phyloP scores from a whole-genome alignment of 352 stramenopile genomes.

The Thalassiosira livingstoniorum region DNA sequence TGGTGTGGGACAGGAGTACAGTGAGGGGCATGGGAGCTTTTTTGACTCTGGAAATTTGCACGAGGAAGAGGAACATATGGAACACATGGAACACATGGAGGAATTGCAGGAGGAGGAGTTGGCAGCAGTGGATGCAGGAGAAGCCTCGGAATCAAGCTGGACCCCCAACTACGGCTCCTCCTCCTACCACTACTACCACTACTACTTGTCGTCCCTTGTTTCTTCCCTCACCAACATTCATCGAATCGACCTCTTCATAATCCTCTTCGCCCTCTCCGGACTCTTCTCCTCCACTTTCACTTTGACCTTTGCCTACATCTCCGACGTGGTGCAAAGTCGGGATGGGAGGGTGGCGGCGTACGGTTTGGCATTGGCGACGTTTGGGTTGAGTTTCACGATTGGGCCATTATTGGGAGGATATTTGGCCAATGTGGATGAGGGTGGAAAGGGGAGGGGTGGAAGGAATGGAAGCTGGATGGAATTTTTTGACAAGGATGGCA shows the following conservation, averaged over 20 bases:
- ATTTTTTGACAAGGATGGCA: conserved; percentile 20
- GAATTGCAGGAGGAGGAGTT: conserved; percentile 18
- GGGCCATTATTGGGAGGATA: conserved; percentile 87
- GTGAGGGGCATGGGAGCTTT: conserved; percentile 14
- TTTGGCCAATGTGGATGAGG: conserved; percentile 69
- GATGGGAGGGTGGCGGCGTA: conserved; percentile 86
- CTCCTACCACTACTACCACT: neutral
- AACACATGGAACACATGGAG: too few species aligned
- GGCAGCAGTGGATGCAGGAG: conserved; percentile 41
- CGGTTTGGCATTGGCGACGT: conserved; percentile 87
- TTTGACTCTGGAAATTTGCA: too few species aligned
- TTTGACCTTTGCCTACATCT: conserved; percentile 90
- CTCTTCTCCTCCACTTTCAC: conserved; percentile 89
- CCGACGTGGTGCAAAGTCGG: conserved; percentile 82
- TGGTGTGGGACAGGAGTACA: neutral
- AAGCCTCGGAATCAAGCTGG: conserved; percentile 26
- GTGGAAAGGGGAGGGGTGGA: conserved; percentile 33
- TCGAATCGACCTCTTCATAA: conserved; percentile 76
- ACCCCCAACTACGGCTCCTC: neutral
- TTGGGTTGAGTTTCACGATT: conserved; percentile 88
- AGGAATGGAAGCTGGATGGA: conserved; percentile 51
- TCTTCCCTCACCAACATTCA: conserved; percentile 23
- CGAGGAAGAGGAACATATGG: too few species aligned
- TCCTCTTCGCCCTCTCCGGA: conserved; percentile 79
- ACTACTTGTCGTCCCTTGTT: neutral